phyloP scores from a whole-genome alignment of 768 basidiomycete genomes.

The Tricholoma furcatifolium region DNA sequence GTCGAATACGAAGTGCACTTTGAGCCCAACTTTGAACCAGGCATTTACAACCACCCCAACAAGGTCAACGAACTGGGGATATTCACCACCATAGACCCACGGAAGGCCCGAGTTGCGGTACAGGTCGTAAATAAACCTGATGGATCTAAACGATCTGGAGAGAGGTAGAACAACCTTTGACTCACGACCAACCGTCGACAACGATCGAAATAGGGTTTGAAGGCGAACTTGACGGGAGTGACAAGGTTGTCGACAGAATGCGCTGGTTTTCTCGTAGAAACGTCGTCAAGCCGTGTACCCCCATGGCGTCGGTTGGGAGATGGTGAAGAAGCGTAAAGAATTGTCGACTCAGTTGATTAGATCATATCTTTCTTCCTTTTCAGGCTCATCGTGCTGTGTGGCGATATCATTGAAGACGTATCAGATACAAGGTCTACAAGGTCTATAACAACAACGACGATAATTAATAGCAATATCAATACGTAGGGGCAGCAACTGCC shows the following conservation, averaged over 20 bases:
- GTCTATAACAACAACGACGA: no score
- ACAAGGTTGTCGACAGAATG: constrained; percentile 33
- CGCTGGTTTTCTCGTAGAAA: constrained; percentile 51
- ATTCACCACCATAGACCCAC: constrained; percentile 89
- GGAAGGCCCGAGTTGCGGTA: constrained; percentile 59
- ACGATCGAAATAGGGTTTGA: constrained; percentile 48
- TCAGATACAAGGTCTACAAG: background rate
- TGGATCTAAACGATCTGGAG: constrained; percentile 1
- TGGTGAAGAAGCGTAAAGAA: background rate
- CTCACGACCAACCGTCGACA: constrained; percentile 89
- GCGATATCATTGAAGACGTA: no score
- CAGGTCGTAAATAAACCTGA: constrained; percentile 75
- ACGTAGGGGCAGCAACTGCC: background rate
- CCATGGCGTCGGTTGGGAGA: constrained; percentile 32
- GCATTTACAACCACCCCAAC: constrained; percentile 53
- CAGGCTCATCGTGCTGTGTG: no score
- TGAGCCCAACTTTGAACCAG: constrained; percentile 68
- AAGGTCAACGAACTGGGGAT: constrained; percentile 49
- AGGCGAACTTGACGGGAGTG: constrained; percentile 16
- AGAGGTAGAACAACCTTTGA: constrained; percentile 20
- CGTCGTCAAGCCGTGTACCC: constrained; percentile 52
- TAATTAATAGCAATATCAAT: no score
- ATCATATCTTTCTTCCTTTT: constrained; percentile 2
- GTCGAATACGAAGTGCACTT: constrained; percentile 78
- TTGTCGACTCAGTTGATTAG: background rate